Conservation (phyloP, 192 early-diverging fungal species). For the Coemansia sp. region DNA sequence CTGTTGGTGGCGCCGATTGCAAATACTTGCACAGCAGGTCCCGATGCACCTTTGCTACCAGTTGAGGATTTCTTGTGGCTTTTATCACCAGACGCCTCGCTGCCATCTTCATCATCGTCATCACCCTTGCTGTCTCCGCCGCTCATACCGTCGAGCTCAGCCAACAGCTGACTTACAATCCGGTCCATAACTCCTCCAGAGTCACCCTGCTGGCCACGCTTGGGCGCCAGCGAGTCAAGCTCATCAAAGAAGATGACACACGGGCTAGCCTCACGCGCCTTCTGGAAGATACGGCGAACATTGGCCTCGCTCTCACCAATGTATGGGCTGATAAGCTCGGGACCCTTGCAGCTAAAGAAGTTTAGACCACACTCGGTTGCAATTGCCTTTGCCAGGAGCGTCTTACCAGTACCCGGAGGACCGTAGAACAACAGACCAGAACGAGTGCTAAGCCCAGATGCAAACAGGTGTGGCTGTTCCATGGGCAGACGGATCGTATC, state of each 20-base stretch:
- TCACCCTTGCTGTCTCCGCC: slow-evolving; percentile 43
- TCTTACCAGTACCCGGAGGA: slow-evolving; percentile 98
- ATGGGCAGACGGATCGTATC: slow-evolving; percentile 97
- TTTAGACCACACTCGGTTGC: slow-evolving; percentile 97
- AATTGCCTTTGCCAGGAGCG: slow-evolving; percentile 96
- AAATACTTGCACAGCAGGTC: slow-evolving; percentile 68
- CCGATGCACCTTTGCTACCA: slow-evolving; percentile 38
- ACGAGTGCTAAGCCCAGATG: slow-evolving; percentile 88
- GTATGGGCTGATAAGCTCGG: slow-evolving; percentile 98
- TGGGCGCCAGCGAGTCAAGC: slow-evolving; percentile 95
- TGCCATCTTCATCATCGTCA: slow-evolving; percentile 31
- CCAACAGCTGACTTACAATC: slow-evolving; percentile 93
- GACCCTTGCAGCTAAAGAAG: slow-evolving; percentile 98
- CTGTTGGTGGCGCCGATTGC: slow-evolving; percentile 99
- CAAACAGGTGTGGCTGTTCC: slow-evolving; percentile 95
- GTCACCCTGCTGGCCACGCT: slow-evolving; percentile 97
- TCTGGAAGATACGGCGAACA: slow-evolving; percentile 92
- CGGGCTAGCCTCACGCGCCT: slow-evolving; percentile 93
- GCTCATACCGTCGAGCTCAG: slow-evolving; percentile 93
- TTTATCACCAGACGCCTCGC: slow-evolving; percentile 35
- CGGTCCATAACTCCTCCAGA: slow-evolving; percentile 99
- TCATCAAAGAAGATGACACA: slow-evolving; percentile 99
- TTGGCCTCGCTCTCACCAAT: slow-evolving; percentile 99
- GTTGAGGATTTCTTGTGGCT: slow-evolving; percentile 4
- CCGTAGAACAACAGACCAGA: slow-evolving; percentile 94